A percentile compares a stretch with the other conserved stretches of the same genome.
Evolutionary conservation across 2,329 filamentous ascomycete species (phyloP).

Genomic region (Stagonosporopsis rhizophila): DNA sequence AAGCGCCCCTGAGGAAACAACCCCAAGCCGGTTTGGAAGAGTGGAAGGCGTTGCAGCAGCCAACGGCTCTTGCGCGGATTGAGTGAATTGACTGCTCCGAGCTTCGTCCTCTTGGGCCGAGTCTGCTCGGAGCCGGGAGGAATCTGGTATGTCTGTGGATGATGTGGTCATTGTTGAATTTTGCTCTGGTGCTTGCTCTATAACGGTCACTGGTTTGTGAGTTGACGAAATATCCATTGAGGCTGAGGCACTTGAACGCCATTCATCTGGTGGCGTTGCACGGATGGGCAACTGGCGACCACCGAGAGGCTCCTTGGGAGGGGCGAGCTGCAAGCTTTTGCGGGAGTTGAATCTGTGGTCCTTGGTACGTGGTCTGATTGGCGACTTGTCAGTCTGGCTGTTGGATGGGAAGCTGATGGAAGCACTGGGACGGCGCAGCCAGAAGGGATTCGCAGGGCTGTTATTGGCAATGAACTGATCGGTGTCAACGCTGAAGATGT

Average conservation of each 20-base stretch:
- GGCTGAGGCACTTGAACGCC: constrained; percentile 33
- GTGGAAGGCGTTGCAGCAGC: constrained; percentile 1
- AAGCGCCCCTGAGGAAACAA: neutral
- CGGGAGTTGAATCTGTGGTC: constrained; percentile 9
- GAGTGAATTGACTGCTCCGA: constrained; percentile 14
- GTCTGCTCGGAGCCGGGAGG: constrained; percentile 17
- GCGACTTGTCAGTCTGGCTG: constrained; percentile 27
- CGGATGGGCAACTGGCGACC: constrained; percentile 5
- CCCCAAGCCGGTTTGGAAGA: neutral
- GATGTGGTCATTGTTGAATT: neutral
- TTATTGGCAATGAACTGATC: constrained; percentile 20
- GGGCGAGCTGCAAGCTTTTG: constrained; percentile 23
- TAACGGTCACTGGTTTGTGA: neutral
- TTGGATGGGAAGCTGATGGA: constrained; percentile 9
- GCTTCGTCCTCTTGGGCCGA: constrained; percentile 18
- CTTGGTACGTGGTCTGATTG: constrained; percentile 25
- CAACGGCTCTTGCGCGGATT: constrained; percentile 1
- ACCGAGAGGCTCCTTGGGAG: constrained; percentile 23
- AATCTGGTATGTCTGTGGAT: neutral
- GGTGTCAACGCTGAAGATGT: constrained; percentile 29
- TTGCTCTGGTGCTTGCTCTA: neutral
- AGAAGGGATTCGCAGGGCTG: constrained; percentile 28
- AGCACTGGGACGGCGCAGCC: constrained; percentile 33
- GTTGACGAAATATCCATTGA: constrained; percentile 35
- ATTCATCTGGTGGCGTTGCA: constrained; percentile 11